These are phyloP conservation scores for Coccinonectria pachysandricola DNA, from an alignment of 2,329 filamentous ascomycete species.

Conservation along the genomic window DNA sequence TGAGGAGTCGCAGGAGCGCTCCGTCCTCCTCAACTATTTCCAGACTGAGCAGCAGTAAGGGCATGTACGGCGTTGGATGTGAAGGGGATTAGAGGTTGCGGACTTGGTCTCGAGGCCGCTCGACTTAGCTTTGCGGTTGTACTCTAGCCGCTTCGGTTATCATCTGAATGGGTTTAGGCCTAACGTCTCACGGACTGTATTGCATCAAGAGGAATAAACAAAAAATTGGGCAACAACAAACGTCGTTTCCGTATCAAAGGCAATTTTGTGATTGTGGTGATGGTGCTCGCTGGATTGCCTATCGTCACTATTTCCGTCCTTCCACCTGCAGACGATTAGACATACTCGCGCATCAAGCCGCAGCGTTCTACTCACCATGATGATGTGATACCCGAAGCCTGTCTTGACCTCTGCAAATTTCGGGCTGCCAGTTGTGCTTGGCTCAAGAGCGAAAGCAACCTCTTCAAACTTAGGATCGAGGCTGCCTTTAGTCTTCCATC, in stretches of 20 bases:
- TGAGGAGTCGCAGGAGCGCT: conserved; percentile 98
- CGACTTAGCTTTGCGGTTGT: conserved; percentile 30
- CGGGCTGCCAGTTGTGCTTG: conserved; percentile 53
- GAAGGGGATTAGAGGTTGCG: conserved; percentile 30
- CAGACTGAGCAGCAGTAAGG: conserved; percentile 70
- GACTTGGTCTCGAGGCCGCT: conserved; percentile 23
- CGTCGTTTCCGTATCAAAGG: too few relatives aligned
- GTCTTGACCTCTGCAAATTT: conserved; percentile 65
- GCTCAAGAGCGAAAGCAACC: conserved; percentile 58
- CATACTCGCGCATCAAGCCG: too few relatives aligned
- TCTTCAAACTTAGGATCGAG: conserved; percentile 62
- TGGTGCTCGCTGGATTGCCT: conserved; percentile 4
- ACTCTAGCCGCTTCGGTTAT: conserved; percentile 38
- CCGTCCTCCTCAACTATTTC: conserved; percentile 99
- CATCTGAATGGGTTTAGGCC: conserved; percentile 32
- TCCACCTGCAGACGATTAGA: too few relatives aligned
- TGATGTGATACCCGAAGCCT: conserved; percentile 66
- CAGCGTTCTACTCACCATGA: conserved; percentile 63
- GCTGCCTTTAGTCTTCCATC: conserved; percentile 61
- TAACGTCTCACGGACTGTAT: conserved; percentile 23
- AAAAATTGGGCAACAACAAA: conserved; percentile 25
- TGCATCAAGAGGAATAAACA: conserved; percentile 32
- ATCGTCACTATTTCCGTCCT: conserved; percentile 26
- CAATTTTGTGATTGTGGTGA: too few relatives aligned
- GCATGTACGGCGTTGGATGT: conserved; percentile 23